Conservation (phyloP, 352 stramenopile species). For the Pythium grandisporangium region DNA sequence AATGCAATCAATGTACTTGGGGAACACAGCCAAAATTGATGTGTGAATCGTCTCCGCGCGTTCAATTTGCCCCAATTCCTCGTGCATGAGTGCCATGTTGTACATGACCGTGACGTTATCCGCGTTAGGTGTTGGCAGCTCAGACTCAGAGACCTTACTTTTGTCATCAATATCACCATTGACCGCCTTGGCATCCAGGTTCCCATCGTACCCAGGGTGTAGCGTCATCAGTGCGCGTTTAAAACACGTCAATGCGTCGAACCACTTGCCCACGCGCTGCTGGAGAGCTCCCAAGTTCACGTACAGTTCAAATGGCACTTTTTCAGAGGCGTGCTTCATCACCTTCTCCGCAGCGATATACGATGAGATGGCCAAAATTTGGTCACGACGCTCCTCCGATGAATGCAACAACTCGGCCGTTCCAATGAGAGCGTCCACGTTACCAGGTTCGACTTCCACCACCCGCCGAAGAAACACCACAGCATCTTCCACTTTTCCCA, state of each 20-base stretch:
- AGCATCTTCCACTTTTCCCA: constrained; percentile 75
- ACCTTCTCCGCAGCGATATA: constrained; percentile 85
- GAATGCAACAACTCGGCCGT: constrained; percentile 73
- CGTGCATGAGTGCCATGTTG: constrained; percentile 93
- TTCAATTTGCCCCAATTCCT: constrained; percentile 88
- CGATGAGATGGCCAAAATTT: constrained; percentile 85
- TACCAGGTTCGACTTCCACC: constrained; percentile 76
- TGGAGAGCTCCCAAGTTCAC: constrained; percentile 80
- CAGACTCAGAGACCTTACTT: constrained; percentile 16
- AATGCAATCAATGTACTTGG: constrained; percentile 92
- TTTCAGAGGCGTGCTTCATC: constrained; percentile 75
- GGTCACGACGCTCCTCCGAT: constrained; percentile 77
- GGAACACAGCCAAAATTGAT: constrained; percentile 89
- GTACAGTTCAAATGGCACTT: constrained; percentile 77
- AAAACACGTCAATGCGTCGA: constrained; percentile 90
- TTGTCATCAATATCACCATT: constrained; percentile 23
- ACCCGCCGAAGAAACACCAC: constrained; percentile 74
- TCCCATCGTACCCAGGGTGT: constrained; percentile 21
- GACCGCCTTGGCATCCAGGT: constrained; percentile 22
- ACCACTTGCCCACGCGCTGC: constrained; percentile 79
- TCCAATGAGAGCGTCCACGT: constrained; percentile 76
- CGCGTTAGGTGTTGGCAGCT: constrained; percentile 40
- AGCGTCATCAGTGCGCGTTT: constrained; percentile 61
- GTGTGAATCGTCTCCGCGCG: constrained; percentile 90
- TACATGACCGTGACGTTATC: constrained; percentile 92